Evolutionary conservation across 1,139 yeast species (phyloP).

Genomic region (Scheffersomyces insectosa): DNA sequence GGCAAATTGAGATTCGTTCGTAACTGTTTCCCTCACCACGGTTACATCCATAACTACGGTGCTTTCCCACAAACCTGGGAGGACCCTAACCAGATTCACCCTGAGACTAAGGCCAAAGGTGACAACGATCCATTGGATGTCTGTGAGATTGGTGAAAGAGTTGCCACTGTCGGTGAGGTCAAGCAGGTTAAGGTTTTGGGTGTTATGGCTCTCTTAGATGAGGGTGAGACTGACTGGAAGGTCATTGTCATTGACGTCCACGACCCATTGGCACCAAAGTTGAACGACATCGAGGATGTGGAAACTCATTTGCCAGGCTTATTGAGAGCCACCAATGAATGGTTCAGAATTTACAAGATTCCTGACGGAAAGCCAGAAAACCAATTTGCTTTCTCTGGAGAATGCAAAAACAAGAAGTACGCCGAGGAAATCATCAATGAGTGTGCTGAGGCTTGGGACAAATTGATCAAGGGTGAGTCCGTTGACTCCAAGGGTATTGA

Average conservation of each 20-base stretch:
- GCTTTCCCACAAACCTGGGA: conserved; percentile 99
- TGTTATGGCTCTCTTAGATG: conserved; percentile 90
- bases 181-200: conserved; percentile 90
- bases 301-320: conserved; percentile 82
- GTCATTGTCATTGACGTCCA: conserved; percentile 78
- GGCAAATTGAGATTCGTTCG: conserved; percentile 85
- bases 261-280: conserved; percentile 76
- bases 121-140: conserved; percentile 97
- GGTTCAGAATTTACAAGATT: conserved; percentile 95
- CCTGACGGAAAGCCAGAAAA: conserved; percentile 93
- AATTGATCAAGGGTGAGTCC: conserved; percentile 56
- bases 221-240: conserved; percentile 98
- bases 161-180: conserved; percentile 71
- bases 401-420: conserved; percentile 67
- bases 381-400: conserved; percentile 82
- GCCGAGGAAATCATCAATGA: conserved; percentile 73
- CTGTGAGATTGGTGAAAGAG: conserved; percentile 82
- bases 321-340: conserved; percentile 77
- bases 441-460: conserved; percentile 80
- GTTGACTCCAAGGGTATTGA: conserved; percentile 50
- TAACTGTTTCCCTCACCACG: conserved; percentile 94
- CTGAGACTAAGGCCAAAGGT: conserved; percentile 56
- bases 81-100: conserved; percentile 48
- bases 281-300: conserved; percentile 82
- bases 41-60: conserved; percentile 95